These are phyloP conservation scores for Chytridium lagenaria DNA, from an alignment of 371 early-diverging fungal genomes.

Conservation along the genomic window DNA sequence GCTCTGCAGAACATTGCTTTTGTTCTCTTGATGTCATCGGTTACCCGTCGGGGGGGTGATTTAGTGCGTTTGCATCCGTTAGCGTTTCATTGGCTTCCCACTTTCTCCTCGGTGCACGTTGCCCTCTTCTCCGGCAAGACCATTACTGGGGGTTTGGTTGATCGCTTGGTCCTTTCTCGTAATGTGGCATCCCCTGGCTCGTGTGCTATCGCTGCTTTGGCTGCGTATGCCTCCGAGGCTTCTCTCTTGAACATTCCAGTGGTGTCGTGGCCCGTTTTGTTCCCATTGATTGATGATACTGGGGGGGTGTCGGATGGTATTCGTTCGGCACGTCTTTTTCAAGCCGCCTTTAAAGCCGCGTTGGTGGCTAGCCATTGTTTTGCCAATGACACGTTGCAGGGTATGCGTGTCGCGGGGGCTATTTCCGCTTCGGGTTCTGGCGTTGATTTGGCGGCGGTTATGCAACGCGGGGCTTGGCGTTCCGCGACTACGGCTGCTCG, in stretches of 20 bases:
- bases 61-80: neutral
- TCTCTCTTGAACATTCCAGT: neutral
- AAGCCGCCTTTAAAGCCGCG: neutral
- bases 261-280: neutral
- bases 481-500: neutral
- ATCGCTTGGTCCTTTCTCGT: neutral
- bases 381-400: neutral
- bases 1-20: neutral
- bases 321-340: neutral
- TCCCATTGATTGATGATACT: neutral
- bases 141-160: neutral
- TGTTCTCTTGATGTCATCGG: neutral
- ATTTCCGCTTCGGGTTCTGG: neutral
- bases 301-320: neutral
- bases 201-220: neutral
- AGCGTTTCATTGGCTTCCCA: neutral
- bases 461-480: neutral
- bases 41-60: neutral
- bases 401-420: neutral
- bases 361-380: neutral
- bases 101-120: neutral
- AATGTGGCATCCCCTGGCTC: neutral
- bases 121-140: neutral
- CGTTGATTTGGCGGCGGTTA: neutral
- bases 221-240: slow-evolving; percentile 1